Base-by-base conservation (phyloP, 1,284 basidiomycete genomes). In the Cryptococcus sp. region DNA sequence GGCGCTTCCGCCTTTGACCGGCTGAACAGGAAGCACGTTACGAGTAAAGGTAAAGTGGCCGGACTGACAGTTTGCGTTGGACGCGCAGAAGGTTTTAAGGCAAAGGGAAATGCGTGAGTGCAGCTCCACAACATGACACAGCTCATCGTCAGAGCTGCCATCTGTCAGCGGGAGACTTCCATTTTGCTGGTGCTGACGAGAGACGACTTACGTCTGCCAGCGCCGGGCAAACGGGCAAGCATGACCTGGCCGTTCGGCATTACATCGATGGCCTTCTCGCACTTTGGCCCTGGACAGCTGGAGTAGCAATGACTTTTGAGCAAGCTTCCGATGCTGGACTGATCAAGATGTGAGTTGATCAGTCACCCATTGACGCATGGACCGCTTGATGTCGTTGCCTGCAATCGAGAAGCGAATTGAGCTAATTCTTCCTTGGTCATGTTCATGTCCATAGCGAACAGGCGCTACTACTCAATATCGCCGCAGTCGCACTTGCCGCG, bases 261-360 rank as follows among this genome's bases (percentile, higher is more conserved):
- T 58, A 58, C 25, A 50, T 58, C 10, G 39, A 45, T 25, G 56
- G 50, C 5, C 35, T 58, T 6, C 41, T 49, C 0, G 27, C 43
- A n/a, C 38, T 58, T 19, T 52, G 50, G 39, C 56, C 56, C 13
- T 52, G 45, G 35, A 52, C 56, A 43, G 51, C 50, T 43, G 53
- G 38, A 17, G 47, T 47, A 16, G 35, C 50, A 8, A 58, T 53
- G 51, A 47, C 39, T 3, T 58, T 35, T 20, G 39, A 48, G 16
- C 15, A 40, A 30, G 45, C 49, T 17, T 38, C 15, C 2, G 23
- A 39, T 6, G 46, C 23, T 16, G 55, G 49, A 11, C 46, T 57
- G 42, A 35, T 47, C 3, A 50, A 51, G 22, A 13, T 57, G 55
- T 57, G 16, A 46, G 55, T 41, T 5, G 10, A 11, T 15, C 6